phyloP scores from a whole-genome alignment of 352 stramenopile genomes.

The Globisporangium paddicum region DNA sequence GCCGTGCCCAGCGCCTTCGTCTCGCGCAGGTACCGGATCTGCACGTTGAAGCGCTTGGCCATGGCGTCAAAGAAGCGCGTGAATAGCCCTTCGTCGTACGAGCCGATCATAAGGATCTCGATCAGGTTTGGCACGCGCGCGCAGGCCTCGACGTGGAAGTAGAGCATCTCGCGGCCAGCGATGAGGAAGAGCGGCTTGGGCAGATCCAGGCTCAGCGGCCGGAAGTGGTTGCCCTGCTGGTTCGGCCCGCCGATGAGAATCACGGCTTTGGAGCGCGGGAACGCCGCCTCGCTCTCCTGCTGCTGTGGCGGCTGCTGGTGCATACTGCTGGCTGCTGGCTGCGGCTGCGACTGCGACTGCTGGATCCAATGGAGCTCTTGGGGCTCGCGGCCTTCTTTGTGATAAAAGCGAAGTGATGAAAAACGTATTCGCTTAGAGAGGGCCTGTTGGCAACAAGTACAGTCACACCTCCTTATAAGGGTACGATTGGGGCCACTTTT shows the following conservation, averaged over 20 bases:
- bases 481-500: too few relatives aligned
- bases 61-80: conserved; percentile 86
- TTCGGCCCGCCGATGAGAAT: conserved; percentile 86
- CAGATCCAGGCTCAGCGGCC: conserved; percentile 79
- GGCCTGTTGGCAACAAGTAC: too few relatives aligned
- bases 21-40: conserved; percentile 82
- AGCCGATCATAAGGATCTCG: conserved; percentile 88
- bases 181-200: conserved; percentile 87
- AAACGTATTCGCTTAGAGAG: not conserved
- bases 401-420: not conserved
- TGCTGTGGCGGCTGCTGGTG: conserved; percentile 3
- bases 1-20: conserved; percentile 79
- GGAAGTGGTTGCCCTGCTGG: conserved; percentile 86
- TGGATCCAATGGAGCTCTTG: conserved; percentile 2
- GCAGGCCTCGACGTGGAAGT: conserved; percentile 87
- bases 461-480: too few relatives aligned
- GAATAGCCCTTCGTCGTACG: conserved; percentile 87
- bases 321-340: conserved; percentile 1
- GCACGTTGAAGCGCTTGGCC: conserved; percentile 75
- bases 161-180: conserved; percentile 83
- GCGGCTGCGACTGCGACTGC: not conserved
- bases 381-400: not conserved
- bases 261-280: conserved; percentile 80
- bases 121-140: conserved; percentile 75
- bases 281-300: conserved; percentile 35